These are phyloP conservation scores for Ceratobasidium sp. DNA, from an alignment of 1,284 basidiomycete genomes.

Conservation along the genomic window DNA sequence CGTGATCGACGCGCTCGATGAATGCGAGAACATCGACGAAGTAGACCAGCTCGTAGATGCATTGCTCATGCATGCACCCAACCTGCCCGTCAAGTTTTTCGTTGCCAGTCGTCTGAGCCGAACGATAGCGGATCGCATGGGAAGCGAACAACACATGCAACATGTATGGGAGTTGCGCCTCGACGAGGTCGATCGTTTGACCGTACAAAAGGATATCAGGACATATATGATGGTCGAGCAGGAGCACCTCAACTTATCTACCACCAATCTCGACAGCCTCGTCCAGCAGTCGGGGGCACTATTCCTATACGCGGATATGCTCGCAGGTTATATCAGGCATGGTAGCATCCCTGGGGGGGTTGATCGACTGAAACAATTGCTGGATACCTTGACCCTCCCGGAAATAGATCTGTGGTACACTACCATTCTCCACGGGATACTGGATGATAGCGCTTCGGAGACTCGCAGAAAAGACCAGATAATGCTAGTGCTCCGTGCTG, in stretches of 20 bases:
- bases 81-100: constrained; percentile 7
- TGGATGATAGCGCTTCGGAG: neutral
- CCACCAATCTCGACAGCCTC: neutral
- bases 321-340: neutral
- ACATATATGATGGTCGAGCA: neutral
- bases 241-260: neutral
- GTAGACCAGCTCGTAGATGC: neutral
- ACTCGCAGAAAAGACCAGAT: neutral
- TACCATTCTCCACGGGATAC: neutral
- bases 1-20: constrained; percentile 22
- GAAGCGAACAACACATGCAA: neutral
- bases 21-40: neutral
- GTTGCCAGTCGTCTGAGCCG: constrained; percentile 7
- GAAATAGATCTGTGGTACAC: neutral
- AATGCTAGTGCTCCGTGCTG: neutral
- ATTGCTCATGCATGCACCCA: neutral
- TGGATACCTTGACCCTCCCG: neutral
- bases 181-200: neutral
- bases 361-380: neutral
- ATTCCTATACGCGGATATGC: neutral
- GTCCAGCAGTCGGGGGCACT: neutral
- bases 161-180: neutral
- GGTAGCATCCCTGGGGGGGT: neutral
- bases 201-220: constrained; percentile 12
- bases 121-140: neutral